phyloP scores from a whole-genome alignment of 106 monocot genomes.

The Platanthera zijinensis region DNA sequence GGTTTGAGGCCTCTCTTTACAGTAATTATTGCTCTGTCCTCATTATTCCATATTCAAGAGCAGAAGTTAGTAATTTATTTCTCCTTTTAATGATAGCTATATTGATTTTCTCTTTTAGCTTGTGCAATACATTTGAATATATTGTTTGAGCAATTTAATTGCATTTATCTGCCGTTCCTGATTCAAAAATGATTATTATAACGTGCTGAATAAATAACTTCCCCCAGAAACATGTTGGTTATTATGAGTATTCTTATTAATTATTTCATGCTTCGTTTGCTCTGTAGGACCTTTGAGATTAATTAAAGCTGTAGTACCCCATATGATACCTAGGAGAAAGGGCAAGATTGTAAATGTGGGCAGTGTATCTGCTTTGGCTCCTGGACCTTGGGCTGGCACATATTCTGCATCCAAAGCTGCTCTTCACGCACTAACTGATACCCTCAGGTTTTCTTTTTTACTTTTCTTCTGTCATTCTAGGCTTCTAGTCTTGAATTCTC shows the following conservation, averaged over 20 bases:
- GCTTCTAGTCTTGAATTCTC: not conserved
- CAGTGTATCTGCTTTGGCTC: constrained; percentile 69
- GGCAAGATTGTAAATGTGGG: constrained; percentile 94
- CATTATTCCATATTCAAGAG: too few relatives aligned
- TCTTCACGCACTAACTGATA: constrained; percentile 72
- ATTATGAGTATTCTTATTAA: not conserved
- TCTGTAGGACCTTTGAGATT: constrained; percentile 60
- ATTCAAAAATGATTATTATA: not conserved
- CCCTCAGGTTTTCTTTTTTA: constrained; percentile 41
- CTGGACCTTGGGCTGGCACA: constrained; percentile 93
- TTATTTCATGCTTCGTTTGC: constrained; percentile 2
- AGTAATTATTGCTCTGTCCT: too few relatives aligned
- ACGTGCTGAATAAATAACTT: not conserved
- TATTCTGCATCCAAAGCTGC: constrained; percentile 86
- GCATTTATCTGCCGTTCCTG: not conserved
- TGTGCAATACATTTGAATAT: not conserved
- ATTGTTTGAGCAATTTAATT: not conserved
- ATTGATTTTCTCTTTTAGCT: too few relatives aligned
- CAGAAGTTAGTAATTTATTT: too few relatives aligned
- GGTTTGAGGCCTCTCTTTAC: too few relatives aligned
- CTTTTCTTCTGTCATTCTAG: not conserved
- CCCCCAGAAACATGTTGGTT: not conserved
- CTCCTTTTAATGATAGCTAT: too few relatives aligned
- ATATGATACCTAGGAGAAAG: constrained; percentile 60
- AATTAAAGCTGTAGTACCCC: constrained; percentile 68